These are phyloP conservation scores for Solanum bulbocastanum DNA, from an alignment of 257 asterid genomes.

Conservation along the genomic window DNA sequence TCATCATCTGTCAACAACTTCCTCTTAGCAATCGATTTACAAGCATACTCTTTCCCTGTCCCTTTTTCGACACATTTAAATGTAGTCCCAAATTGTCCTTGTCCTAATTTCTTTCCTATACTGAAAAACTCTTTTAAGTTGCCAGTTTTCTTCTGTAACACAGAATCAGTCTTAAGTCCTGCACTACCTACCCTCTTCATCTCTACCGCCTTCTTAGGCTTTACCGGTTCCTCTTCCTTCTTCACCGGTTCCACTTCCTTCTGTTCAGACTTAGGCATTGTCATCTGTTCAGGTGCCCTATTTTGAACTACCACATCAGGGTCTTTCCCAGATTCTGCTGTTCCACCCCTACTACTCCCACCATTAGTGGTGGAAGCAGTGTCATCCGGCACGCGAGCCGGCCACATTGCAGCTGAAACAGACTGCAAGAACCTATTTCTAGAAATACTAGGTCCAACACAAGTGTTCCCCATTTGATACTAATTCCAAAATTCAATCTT, in stretches of 20 bases:
- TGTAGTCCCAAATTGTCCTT: conserved; percentile 89
- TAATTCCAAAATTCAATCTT: conserved; percentile 1
- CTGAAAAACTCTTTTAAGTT: conserved; percentile 66
- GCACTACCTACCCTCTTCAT: conserved; percentile 79
- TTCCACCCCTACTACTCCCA: conserved; percentile 32
- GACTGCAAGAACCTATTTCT: conserved; percentile 71
- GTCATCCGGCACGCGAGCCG: conserved; percentile 48
- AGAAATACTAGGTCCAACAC: conserved; percentile 76
- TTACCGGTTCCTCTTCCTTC: conserved; percentile 16
- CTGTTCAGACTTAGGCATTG: not conserved
- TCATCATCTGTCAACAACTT: conserved; percentile 78
- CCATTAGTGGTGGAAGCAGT: conserved; percentile 26
- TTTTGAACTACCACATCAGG: not conserved
- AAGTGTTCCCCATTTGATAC: conserved; percentile 76
- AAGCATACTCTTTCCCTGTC: conserved; percentile 62
- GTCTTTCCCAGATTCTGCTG: conserved; percentile 5
- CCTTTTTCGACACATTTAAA: conserved; percentile 70
- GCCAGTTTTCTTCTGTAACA: conserved; percentile 63
- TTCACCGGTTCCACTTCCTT: not conserved
- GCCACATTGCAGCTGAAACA: conserved; percentile 90
- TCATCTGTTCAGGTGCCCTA: not conserved
- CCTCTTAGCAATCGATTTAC: conserved; percentile 94
- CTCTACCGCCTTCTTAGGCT: conserved; percentile 35
- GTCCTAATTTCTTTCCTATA: conserved; percentile 83
- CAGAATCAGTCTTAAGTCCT: conserved; percentile 79